phyloP scores from a whole-genome alignment of 148 eudicot species.

The Rhododendron henanense region DNA sequence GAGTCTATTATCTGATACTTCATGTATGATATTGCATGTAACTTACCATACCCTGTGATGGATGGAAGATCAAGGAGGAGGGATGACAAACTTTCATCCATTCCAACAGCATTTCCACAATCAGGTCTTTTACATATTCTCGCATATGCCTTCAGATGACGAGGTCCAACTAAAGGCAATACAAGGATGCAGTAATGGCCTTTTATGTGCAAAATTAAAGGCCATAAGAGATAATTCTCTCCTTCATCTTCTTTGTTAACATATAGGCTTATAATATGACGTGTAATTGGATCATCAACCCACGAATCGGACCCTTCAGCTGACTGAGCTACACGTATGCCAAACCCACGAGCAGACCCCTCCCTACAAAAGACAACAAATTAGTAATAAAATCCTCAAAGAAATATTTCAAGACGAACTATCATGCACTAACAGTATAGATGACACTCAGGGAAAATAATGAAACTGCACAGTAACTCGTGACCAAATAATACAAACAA shows the following conservation, averaged over 20 bases:
- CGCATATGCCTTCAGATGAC: slow-evolving; percentile 63
- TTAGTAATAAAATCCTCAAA: not conserved
- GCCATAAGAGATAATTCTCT: slow-evolving; percentile 64
- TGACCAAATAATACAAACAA: not conserved
- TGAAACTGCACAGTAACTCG: not conserved
- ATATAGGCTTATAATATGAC: slow-evolving; percentile 74
- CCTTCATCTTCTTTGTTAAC: slow-evolving; percentile 49
- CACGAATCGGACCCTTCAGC: slow-evolving; percentile 92
- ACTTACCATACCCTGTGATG: slow-evolving; percentile 99
- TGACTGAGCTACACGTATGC: slow-evolving; percentile 72
- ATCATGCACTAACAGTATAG: not conserved
- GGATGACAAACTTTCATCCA: slow-evolving; percentile 79
- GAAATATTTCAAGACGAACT: not conserved
- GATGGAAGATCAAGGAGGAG: slow-evolving; percentile 85
- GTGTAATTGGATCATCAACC: slow-evolving; percentile 96
- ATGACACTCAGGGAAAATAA: not conserved
- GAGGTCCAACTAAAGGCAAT: slow-evolving; percentile 86
- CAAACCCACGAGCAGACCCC: slow-evolving; percentile 89
- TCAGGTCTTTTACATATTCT: slow-evolving; percentile 60
- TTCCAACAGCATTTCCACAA: slow-evolving; percentile 81
- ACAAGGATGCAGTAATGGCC: slow-evolving; percentile 65
- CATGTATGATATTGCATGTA: slow-evolving; percentile 12
- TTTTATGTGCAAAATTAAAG: slow-evolving; percentile 71
- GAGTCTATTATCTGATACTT: not conserved
- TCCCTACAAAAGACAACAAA: slow-evolving; percentile 47